Conservation (phyloP, 345 rosid genomes). For the Acer campestre region DNA sequence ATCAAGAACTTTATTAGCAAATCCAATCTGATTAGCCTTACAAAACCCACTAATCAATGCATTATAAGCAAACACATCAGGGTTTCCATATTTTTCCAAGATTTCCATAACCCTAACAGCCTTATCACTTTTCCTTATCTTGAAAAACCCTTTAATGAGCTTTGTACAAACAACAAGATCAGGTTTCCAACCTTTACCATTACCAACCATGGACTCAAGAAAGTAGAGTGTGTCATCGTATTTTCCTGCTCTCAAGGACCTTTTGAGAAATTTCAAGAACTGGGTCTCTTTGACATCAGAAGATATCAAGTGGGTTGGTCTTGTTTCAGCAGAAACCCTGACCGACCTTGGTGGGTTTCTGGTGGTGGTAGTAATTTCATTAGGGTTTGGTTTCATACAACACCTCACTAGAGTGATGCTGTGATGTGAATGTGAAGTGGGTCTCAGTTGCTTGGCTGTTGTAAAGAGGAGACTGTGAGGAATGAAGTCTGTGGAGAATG, state of each 20-base stretch:
- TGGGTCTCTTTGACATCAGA: slow-evolving; percentile 61
- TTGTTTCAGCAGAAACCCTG: slow-evolving; percentile 40
- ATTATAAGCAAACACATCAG: slow-evolving; percentile 82
- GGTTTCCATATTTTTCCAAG: slow-evolving; percentile 64
- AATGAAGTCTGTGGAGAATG: slow-evolving; percentile 38
- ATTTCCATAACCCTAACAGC: slow-evolving; percentile 77
- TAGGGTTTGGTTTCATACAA: slow-evolving; percentile 23
- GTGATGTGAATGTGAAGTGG: slow-evolving; percentile 33
- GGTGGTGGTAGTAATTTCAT: slow-evolving; percentile 16
- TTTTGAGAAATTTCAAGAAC: slow-evolving; percentile 52
- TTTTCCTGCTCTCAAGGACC: slow-evolving; percentile 63
- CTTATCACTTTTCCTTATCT: slow-evolving; percentile 51
- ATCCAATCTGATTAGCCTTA: slow-evolving; percentile 66
- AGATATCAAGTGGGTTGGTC: slow-evolving; percentile 48
- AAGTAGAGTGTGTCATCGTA: slow-evolving; percentile 65
- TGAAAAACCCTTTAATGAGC: slow-evolving; percentile 77
- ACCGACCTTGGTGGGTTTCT: slow-evolving; percentile 20
- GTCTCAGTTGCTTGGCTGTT: slow-evolving; percentile 27
- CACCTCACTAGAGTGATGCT: slow-evolving; percentile 23
- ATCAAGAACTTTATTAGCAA: slow-evolving; percentile 57
- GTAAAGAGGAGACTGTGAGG: slow-evolving; percentile 30
- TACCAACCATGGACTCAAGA: slow-evolving; percentile 67
- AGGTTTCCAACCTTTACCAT: slow-evolving; percentile 58
- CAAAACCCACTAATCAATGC: slow-evolving; percentile 82
- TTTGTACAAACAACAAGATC: slow-evolving; percentile 75